phyloP scores from a whole-genome alignment of 768 basidiomycete genomes.

The Leccinum barrowsii region DNA sequence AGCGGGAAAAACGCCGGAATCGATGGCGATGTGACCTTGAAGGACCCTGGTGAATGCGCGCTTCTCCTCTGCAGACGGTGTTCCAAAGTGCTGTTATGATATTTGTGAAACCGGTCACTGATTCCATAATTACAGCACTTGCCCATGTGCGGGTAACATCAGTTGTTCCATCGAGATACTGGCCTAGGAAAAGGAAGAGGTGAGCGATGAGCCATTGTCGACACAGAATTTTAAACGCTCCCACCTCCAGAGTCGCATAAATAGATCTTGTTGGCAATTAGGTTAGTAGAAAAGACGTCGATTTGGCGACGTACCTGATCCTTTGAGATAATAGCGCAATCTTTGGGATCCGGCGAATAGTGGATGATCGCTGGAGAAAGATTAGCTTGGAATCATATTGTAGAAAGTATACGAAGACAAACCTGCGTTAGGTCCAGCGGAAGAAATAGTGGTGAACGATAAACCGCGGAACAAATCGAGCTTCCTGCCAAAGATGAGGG shows the following conservation, averaged over 20 bases:
- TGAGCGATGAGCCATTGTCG: neutral
- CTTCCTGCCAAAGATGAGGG: constrained; percentile 45
- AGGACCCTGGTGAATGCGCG: constrained; percentile 88
- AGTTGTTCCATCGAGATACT: constrained; percentile 92
- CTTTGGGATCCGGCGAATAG: constrained; percentile 74
- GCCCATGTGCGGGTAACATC: constrained; percentile 92
- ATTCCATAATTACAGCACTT: constrained; percentile 18
- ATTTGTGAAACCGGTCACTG: neutral
- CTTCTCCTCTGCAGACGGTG: constrained; percentile 76
- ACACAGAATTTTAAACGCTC: neutral
- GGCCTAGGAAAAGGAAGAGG: constrained; percentile 40
- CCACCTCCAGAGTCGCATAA: constrained; percentile 85
- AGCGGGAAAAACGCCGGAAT: constrained; percentile 76
- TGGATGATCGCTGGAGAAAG: constrained; percentile 77
- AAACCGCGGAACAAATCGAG: constrained; percentile 78
- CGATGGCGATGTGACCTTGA: constrained; percentile 89
- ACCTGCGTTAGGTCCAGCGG: constrained; percentile 91
- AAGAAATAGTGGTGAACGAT: constrained; percentile 91
- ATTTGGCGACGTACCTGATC: constrained; percentile 50
- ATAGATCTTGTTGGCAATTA: constrained; percentile 50
- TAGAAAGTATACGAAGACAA: constrained; percentile 16
- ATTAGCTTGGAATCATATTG: neutral
- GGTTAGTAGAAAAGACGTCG: constrained; percentile 28
- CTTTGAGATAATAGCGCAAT: constrained; percentile 71
- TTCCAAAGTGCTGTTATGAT: constrained; percentile 76